Percentiles rank a stretch among this genome's conserved stretches.
phyloP scores from a whole-genome alignment of 192 early-diverging fungal genomes.

The Kickxella alabastrina region DNA sequence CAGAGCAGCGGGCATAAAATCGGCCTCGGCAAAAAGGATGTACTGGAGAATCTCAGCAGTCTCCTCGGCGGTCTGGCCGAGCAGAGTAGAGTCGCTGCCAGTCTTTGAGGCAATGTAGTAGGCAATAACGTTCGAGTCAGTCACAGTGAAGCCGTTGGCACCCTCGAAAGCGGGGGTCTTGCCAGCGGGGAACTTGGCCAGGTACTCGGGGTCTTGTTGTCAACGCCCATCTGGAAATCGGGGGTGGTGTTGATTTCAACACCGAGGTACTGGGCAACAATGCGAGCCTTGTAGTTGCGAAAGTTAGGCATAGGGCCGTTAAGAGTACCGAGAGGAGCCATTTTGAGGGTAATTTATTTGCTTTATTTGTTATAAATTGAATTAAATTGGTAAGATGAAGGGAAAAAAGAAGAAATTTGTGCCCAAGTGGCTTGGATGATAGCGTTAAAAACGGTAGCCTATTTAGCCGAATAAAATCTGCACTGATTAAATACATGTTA shows the following conservation, averaged over 20 bases:
- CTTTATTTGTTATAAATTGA: neutral
- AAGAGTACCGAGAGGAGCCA: conserved; percentile 45
- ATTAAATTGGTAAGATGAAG: neutral
- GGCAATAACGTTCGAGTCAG: conserved; percentile 87
- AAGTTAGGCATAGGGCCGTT: conserved; percentile 24
- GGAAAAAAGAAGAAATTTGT: neutral
- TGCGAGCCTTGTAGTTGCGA: conserved; percentile 60
- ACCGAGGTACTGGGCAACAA: conserved; percentile 76
- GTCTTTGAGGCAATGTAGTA: too few species aligned
- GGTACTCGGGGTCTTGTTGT: conserved; percentile 80
- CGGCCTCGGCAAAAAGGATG: too few species aligned
- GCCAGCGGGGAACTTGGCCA: conserved; percentile 87
- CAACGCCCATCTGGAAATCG: conserved; percentile 60
- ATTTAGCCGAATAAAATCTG: too few species aligned
- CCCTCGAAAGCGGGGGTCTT: conserved; percentile 89
- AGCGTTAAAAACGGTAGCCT: too few species aligned
- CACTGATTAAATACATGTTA: too few species aligned
- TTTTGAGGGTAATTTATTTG: conserved; percentile 1
- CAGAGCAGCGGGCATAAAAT: conserved; percentile 38
- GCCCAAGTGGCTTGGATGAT: too few species aligned
- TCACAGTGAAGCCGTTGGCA: conserved; percentile 67
- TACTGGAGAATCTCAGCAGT: too few species aligned
- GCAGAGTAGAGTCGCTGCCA: too few species aligned
- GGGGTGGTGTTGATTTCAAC: conserved; percentile 63
- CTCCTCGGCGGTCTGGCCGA: too few species aligned